Base-by-base conservation (phyloP, 306 rosid species). In the Vigna trinervia region DNA sequence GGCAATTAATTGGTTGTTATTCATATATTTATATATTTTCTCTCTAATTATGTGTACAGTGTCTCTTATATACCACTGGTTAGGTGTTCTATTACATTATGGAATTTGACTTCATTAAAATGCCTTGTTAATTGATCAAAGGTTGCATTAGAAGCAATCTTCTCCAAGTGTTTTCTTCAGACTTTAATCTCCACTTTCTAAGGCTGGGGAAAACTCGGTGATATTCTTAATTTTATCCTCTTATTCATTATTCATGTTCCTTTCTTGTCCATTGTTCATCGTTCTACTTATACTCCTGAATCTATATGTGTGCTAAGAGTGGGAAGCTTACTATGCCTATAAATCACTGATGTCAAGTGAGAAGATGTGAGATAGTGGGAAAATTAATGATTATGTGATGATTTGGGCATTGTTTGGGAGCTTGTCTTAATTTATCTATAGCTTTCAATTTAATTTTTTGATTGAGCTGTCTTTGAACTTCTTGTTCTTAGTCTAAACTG, bases 41-140 rank as follows among this genome's bases (percentile, higher is more conserved):
- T 78, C 83, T 80, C 51, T 81, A 5, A 5, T 36, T 68, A 60
- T 81, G 23, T 87, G 89, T 86, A 91, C 86, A 89, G 90, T 75
- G 69, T 22, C 47, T 57, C 75, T 66, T 77, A 76, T 85, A 86
- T 73, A 65, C 83, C 79, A 71, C 76, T 76, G 10, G 6, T 82
- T 64, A 70, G 81, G 52, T 80, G 73, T 70, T 81, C 43, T 69
- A 19, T 72, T 67, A 46, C 87, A 62, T 45, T 5, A 10, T 77
- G 84, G 71, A 69, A 77, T 81, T 79, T 71, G 69, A 78, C 79
- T 75, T 74, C 43, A 69, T 82, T 77, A 76, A 46, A 67, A 81
- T 87, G 81, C 81, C 73, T 66, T 82, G 77, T 82, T 72, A 28
- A 78, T 78, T 82, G 81, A 73, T 71, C 20, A 50, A 69, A 79